phyloP scores from a whole-genome alignment of 768 basidiomycete species.

The Hygrophorus pudorinus region DNA sequence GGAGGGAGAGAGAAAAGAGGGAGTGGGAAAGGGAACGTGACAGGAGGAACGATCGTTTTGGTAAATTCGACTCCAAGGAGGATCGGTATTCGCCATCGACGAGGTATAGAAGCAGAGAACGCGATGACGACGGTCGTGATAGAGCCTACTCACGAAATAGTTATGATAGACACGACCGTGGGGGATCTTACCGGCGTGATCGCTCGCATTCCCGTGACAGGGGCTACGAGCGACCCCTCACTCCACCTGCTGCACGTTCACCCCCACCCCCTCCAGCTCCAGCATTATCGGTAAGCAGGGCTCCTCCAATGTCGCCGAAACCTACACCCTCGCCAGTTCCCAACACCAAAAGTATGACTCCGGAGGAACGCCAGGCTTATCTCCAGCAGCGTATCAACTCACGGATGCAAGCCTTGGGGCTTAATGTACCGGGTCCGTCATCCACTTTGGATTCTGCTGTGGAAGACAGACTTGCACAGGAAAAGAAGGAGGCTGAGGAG shows the following conservation, averaged over 20 bases:
- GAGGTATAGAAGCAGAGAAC: slow-evolving; percentile 20
- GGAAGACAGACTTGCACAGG: slow-evolving; percentile 74
- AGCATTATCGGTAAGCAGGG: slow-evolving; percentile 29
- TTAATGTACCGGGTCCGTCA: slow-evolving; percentile 40
- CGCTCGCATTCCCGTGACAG: slow-evolving; percentile 20
- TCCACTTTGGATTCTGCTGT: slow-evolving; percentile 64
- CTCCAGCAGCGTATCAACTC: slow-evolving; percentile 72
- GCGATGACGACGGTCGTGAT: slow-evolving; percentile 24
- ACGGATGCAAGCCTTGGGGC: slow-evolving; percentile 77
- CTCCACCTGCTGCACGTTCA: slow-evolving; percentile 34
- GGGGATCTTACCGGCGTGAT: slow-evolving; percentile 21
- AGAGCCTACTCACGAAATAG: slow-evolving; percentile 42
- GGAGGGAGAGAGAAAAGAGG: slow-evolving; percentile 67
- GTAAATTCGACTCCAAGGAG: slow-evolving; percentile 49
- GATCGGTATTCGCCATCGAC: slow-evolving; percentile 32
- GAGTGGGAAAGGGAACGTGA: slow-evolving; percentile 77
- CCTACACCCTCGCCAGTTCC: slow-evolving; percentile 51
- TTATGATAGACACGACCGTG: slow-evolving; percentile 27
- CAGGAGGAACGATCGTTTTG: slow-evolving; percentile 71
- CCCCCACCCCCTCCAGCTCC: slow-evolving; percentile 49
- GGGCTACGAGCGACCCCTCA: slow-evolving; percentile 36
- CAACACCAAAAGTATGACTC: slow-evolving; percentile 67
- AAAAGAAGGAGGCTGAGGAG: slow-evolving; percentile 88
- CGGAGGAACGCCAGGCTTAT: slow-evolving; percentile 73
- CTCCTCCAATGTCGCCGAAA: slow-evolving; percentile 39